These are phyloP conservation scores for Chrysopogon serrulatus DNA, from an alignment of 176 grass and related monocot species.

Conservation along the genomic window DNA sequence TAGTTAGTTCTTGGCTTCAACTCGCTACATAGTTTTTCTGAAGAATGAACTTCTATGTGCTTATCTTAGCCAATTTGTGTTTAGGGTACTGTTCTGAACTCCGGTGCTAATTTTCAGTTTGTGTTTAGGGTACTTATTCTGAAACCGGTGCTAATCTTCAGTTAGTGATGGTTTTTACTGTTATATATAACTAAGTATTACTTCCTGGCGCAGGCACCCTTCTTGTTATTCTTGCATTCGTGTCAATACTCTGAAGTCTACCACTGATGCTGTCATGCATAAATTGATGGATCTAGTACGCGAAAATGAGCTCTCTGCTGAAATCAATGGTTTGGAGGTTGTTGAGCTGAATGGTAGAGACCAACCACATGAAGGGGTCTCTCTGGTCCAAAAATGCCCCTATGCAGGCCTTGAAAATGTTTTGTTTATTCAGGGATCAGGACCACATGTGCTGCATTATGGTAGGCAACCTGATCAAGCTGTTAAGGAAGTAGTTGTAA, in stretches of 20 bases:
- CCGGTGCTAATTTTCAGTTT: background rate
- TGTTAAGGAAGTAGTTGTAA: slow-evolving; percentile 85
- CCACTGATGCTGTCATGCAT: slow-evolving; percentile 45
- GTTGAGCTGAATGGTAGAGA: slow-evolving; percentile 28
- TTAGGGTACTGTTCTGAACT: slow-evolving; percentile 7
- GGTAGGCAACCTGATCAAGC: slow-evolving; percentile 21
- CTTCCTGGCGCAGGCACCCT: slow-evolving; percentile 56
- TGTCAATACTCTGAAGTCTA: slow-evolving; percentile 81
- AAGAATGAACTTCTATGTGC: background rate
- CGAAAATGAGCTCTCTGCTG: slow-evolving; percentile 31
- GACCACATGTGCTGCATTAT: slow-evolving; percentile 67
- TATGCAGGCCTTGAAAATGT: slow-evolving; percentile 69
- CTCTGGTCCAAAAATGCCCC: slow-evolving; percentile 43
- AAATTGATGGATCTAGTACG: slow-evolving; percentile 55
- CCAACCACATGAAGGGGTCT: slow-evolving; percentile 22
- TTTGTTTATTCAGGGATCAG: slow-evolving; percentile 79
- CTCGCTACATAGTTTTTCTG: background rate
- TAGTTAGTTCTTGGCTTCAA: background rate
- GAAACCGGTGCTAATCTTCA: background rate
- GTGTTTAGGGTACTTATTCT: background rate
- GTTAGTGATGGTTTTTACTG: background rate
- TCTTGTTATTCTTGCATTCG: slow-evolving; percentile 88
- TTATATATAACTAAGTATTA: slow-evolving; percentile 22
- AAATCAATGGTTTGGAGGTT: slow-evolving; percentile 31
- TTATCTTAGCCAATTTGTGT: background rate